Evolutionary conservation across 441 rosid genomes (phyloP), one percentile per base, ranked within the genome.

Genomic region (Aleurites moluccanus): DNA sequence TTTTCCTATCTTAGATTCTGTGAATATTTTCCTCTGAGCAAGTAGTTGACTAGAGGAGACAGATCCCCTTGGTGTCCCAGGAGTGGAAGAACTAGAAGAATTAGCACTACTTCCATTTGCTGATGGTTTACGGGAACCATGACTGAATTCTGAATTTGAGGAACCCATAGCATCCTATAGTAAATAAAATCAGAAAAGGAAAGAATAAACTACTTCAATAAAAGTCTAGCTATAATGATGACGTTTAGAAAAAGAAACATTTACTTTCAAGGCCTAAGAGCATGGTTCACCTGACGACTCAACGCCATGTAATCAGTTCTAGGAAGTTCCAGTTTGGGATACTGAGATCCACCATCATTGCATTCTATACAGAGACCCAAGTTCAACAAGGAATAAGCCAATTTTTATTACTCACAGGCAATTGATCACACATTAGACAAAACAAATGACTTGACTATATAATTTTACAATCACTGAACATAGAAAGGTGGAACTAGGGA

Each of bases 1-100:
- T 85, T 94, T 87, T 81, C 97, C 98, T 50, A 85, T 85, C 83
- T 88, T 86, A 67, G 99, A 85, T 73, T 94, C 98, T n/a, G 91
- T 85, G 67, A 88, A 84, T 50, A 88, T 77, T 83, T 94, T 92
- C 83, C 89, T 85, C 80, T 94, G 97, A 65, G 89, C 87, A 73
- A 82, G 73, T 57, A 90, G 85, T 63, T 88, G 91, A 77, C 76
- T 67, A 28, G 92, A 87, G 72, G 83, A 64, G 73, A 88, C 83
- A 75, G 87, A 79, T 78, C 86, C 85, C n/a, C 91, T 82, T 49
- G 85, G 78, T 18, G 81, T 75, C 67, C 72, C 81, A 82, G 84
- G 71, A 77, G 88, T 52, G 72, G 80, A 85, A 78, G 83, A 76
- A 75, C 78, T 82, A 68, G 78, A 83, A 72, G 93, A 78, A 85